Evolutionary conservation across 805 yeast genomes (phyloP).

Genomic region (Nakazawaea ernobii): DNA sequence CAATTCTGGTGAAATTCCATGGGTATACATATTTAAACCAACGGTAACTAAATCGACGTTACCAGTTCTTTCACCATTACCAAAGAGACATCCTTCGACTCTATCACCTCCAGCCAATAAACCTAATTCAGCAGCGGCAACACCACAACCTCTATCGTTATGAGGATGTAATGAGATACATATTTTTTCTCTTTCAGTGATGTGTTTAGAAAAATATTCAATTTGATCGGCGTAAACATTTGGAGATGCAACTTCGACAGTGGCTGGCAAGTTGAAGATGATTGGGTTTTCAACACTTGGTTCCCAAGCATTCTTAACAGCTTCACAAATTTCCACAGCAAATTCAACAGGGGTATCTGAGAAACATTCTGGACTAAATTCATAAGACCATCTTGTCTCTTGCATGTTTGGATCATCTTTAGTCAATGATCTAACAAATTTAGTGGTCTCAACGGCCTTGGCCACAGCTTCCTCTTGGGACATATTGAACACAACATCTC

Average conservation of each 20-base stretch:
- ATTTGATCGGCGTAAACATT: constrained; percentile 77
- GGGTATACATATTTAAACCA: constrained; percentile 73
- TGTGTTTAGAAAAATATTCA: constrained; percentile 65
- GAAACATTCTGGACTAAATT: constrained; percentile 76
- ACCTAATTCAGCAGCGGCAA: constrained; percentile 77
- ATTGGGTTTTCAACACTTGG: constrained; percentile 72
- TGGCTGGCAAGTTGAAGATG: constrained; percentile 75
- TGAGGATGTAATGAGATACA: constrained; percentile 70
- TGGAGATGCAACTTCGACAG: constrained; percentile 74
- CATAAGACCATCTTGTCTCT: constrained; percentile 64
- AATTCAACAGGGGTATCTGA: constrained; percentile 70
- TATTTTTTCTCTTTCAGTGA: constrained; percentile 66
- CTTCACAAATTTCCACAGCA: constrained; percentile 73
- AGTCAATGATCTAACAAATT: constrained; percentile 60
- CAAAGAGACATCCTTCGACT: constrained; percentile 78
- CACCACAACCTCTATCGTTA: constrained; percentile 81
- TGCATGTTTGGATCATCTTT: constrained; percentile 65
- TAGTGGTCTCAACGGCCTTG: constrained; percentile 67
- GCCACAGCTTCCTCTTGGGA: constrained; percentile 59
- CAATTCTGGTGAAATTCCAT: constrained; percentile 66
- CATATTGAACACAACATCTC: constrained; percentile 74
- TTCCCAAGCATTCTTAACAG: constrained; percentile 74
- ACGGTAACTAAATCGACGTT: constrained; percentile 73
- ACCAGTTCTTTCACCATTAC: constrained; percentile 84
- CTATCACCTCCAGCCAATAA: constrained; percentile 80